Evolutionary conservation across 148 eudicot species (phyloP), one percentile per base, ranked within the genome.

Genomic region (Rhododendron molle): DNA sequence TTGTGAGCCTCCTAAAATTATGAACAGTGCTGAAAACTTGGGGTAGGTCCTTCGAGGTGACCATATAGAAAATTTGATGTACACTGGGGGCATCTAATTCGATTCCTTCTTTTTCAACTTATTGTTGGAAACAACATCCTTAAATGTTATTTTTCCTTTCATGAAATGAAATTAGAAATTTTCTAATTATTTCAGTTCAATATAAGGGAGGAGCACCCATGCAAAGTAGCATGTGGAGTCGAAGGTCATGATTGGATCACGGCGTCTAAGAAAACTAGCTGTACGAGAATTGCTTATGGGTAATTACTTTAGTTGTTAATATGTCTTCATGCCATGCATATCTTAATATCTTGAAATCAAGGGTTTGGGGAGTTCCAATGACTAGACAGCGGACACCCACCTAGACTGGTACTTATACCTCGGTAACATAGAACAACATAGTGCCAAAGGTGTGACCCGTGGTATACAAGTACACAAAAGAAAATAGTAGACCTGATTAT

Each of bases 151-250:
- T 84, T 23, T 16, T 47, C 65, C n/a, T 52, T 18, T 7, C 43
- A 52, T 67, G 44, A 56, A 1, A 30, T 84, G 73, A 43, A 73
- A 79, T 40, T 7, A 12, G 72, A 36, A 34, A 3, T 43, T 56
- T 85, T 28, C 50, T 28, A 76, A 60, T 43, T 56, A 21, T 73
- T 49, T 58, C 86, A 90, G 92, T 89, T 90, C 83, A 44, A 32
- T 81, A 90, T 87, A 90, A 86, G 92, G 86, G 90, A 90, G 85
- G 87, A 87, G 77, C 87, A 88, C 85, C 89, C 92, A 18, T 90
- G 90, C 80, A 87, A n/a, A n/a, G n/a, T 86, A 26, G 90, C 87
- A 4, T 90, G 92, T 54, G 87, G 87, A 49, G 80, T 40, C 7
- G n/a, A 44, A 34, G 20, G 21, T 36, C 23, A 74, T 34, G 20